phyloP scores from a whole-genome alignment of 495 filamentous ascomycete species.

The Hypoxylon subgilvum region DNA sequence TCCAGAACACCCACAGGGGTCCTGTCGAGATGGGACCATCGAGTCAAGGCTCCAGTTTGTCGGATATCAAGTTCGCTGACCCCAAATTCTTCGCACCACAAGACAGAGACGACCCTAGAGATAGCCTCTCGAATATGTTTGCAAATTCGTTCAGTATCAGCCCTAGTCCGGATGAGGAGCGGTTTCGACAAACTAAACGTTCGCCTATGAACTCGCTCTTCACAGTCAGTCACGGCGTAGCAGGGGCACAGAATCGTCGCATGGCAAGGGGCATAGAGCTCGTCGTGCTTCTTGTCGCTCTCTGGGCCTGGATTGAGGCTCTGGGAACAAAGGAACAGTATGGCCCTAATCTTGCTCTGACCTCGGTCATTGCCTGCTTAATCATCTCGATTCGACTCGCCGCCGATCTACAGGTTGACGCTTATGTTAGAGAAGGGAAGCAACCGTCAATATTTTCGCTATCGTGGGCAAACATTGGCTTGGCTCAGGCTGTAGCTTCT shows the following conservation, averaged over 20 bases:
- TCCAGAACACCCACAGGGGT: conserved; percentile 34
- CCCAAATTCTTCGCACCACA: conserved; percentile 40
- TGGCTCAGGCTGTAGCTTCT: conserved; percentile 29
- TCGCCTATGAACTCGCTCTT: conserved; percentile 5
- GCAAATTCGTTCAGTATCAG: conserved; percentile 42
- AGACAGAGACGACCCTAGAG: conserved; percentile 40
- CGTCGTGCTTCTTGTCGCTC: conserved; percentile 25
- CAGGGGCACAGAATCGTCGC: conserved; percentile 12
- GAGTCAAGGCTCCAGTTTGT: conserved; percentile 7
- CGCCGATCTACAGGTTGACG: conserved; percentile 35
- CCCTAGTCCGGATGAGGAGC: conserved; percentile 33
- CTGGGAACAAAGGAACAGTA: conserved; percentile 35
- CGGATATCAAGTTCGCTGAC: conserved; percentile 33
- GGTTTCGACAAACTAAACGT: not conserved
- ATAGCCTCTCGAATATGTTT: conserved; percentile 42
- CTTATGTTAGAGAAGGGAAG: conserved; percentile 23
- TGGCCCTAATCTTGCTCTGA: conserved; percentile 30
- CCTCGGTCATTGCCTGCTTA: conserved; percentile 32
- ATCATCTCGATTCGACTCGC: conserved; percentile 40
- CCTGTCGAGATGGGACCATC: conserved; percentile 23
- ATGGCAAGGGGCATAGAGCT: conserved; percentile 25
- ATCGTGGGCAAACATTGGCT: conserved; percentile 32
- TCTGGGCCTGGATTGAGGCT: conserved; percentile 34
- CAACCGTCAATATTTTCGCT: conserved; percentile 26
- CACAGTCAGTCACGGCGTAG: not conserved